phyloP scores from a whole-genome alignment of 1,284 basidiomycete genomes.

The Irpex sp. region DNA sequence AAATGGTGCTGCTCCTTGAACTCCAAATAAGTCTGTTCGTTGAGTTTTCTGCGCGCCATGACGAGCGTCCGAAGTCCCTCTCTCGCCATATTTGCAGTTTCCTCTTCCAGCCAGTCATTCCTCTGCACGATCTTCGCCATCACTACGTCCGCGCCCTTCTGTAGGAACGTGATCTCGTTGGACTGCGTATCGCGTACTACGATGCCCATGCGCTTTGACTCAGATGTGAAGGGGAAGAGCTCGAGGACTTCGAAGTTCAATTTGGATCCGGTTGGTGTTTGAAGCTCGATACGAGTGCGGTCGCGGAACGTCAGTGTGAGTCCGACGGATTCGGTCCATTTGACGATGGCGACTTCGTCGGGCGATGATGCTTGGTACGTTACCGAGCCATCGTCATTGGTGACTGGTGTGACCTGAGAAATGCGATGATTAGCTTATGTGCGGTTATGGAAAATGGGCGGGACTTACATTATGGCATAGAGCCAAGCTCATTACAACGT shows the following conservation, averaged over 20 bases:
- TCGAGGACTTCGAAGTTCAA: slow-evolving; percentile 85
- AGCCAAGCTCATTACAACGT: slow-evolving; percentile 90
- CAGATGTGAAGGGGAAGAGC: slow-evolving; percentile 97
- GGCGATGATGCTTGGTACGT: slow-evolving; percentile 99
- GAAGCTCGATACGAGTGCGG: slow-evolving; percentile 80
- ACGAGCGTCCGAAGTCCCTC: slow-evolving; percentile 95
- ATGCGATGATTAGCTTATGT: no score
- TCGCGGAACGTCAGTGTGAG: slow-evolving; percentile 85
- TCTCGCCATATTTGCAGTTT: slow-evolving; percentile 97
- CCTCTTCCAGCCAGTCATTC: slow-evolving; percentile 99
- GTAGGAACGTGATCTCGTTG: slow-evolving; percentile 83
- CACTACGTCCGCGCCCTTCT: slow-evolving; percentile 97
- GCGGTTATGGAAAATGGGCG: no score
- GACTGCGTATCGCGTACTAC: slow-evolving; percentile 77
- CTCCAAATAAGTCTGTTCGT: slow-evolving; percentile 60
- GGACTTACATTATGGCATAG: slow-evolving; percentile 97
- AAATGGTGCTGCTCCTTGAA: slow-evolving; percentile 77
- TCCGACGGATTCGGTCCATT: slow-evolving; percentile 95
- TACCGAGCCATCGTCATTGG: slow-evolving; percentile 87
- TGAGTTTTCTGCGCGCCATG: slow-evolving; percentile 78
- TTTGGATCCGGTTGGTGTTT: slow-evolving; percentile 56
- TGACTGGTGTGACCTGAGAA: slow-evolving; percentile 85
- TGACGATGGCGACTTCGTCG: slow-evolving; percentile 99
- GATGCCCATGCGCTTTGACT: slow-evolving; percentile 99
- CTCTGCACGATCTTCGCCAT: slow-evolving; percentile 93